phyloP scores from a whole-genome alignment of 768 basidiomycete genomes.

The Calocera viscosa region DNA sequence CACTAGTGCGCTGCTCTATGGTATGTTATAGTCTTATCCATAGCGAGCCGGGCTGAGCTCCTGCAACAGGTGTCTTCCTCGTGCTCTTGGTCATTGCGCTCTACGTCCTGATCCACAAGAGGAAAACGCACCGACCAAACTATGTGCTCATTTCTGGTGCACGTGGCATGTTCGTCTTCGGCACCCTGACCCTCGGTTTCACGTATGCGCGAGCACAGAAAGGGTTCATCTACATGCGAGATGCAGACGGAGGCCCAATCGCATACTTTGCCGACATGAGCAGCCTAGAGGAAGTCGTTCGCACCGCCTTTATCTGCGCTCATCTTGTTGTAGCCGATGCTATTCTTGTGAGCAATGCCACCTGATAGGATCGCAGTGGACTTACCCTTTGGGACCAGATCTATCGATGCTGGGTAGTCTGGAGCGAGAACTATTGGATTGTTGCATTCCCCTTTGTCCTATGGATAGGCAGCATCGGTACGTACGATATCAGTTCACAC shows the following conservation, averaged over 20 bases:
- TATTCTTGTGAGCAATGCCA: neutral
- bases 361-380: too few species aligned
- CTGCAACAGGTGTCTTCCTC: slow-evolving; percentile 22
- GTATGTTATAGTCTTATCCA: slow-evolving; percentile 13
- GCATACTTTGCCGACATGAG: neutral
- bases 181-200: slow-evolving; percentile 28
- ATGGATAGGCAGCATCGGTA: neutral
- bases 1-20: slow-evolving; percentile 26
- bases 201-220: slow-evolving; percentile 29
- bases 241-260: neutral
- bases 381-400: neutral
- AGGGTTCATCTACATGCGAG: slow-evolving; percentile 27
- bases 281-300: neutral
- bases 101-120: slow-evolving; percentile 25
- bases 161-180: slow-evolving; percentile 26
- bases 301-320: neutral
- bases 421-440: neutral
- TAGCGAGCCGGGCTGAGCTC: neutral
- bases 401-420: neutral
- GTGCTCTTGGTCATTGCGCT: slow-evolving; percentile 26
- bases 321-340: neutral
- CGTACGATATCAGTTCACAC: neutral
- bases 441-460: neutral
- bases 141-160: slow-evolving; percentile 27
- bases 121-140: slow-evolving; percentile 21